Base-by-base conservation (phyloP, 805 yeast species). In the Debaryomyces tyrocola region DNA sequence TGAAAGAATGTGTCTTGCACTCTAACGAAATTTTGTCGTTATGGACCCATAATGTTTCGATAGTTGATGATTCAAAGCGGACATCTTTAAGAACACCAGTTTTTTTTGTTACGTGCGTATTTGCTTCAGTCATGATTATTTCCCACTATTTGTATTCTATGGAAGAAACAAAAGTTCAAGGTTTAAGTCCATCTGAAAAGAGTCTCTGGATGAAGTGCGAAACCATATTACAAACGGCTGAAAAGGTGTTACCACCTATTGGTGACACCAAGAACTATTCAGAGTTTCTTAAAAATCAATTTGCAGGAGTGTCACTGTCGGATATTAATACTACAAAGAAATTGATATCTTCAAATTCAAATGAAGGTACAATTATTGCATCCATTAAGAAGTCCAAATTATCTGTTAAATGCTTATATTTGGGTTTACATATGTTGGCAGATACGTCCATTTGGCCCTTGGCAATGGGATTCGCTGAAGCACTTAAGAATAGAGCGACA, bases 371-470 rank as follows among this genome's bases (percentile, higher is more conserved):
- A 1, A 67, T 79, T 15, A 44, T 73, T 8, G 68, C 61, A 40
- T 72, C 79, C 18, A 78, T 83, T 39, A 62, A 68, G 36, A 69
- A 69, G 41, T 79, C 80, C 11, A 70, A 78, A 59, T 69, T 80
- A 43, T 79, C 84, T 15, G 71, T 78, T 42, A 77, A 83, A 58
- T 74, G 84, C 17, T 64, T 87, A 35, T 83, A 84, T 46, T 64
- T 87, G 33, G 95, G 94, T 35, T 87, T 87, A 10, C 70, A 90
- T 55, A 84, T 87, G 27, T 70, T 87, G 43, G 90, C 90, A 4
- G 94, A 87, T 69, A 91, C 91, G 0, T 94, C 94, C 12, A 85
- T 87, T 20, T 87, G 95, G 95, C 94, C 94, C 0, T 77, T 86
- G 42, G 87, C 90, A 0, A 68, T 87, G 62, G 79, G 84, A 15